phyloP scores from a whole-genome alignment of 148 eudicot species.

The Diospyros lotus region DNA sequence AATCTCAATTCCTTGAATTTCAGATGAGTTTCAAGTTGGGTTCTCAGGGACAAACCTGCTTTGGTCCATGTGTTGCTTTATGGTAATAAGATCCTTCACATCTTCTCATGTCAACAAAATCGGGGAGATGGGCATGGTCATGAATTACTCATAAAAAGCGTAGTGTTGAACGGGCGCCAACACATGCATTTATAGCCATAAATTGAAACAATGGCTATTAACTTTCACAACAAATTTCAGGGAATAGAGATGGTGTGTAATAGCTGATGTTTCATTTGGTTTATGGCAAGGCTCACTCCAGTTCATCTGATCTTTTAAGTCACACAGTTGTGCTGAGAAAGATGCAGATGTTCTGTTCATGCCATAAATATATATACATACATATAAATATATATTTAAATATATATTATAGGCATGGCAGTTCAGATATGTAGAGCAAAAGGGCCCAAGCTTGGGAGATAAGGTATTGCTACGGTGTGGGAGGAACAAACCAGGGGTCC shows the following conservation, averaged over 20 bases:
- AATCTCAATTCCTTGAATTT: too few relatives aligned
- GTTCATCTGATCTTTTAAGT: too few relatives aligned
- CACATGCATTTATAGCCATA: slow-evolving; percentile 9
- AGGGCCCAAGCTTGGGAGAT: not conserved
- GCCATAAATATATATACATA: too few relatives aligned
- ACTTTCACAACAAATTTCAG: not conserved
- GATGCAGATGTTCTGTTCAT: too few relatives aligned
- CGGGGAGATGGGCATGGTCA: slow-evolving; percentile 11
- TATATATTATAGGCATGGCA: too few relatives aligned
- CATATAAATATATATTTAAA: too few relatives aligned
- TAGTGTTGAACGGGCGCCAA: slow-evolving; percentile 2
- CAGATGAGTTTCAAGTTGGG: not conserved
- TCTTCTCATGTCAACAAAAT: slow-evolving; percentile 9
- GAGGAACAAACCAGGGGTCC: slow-evolving; percentile 23
- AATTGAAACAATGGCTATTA: slow-evolving; percentile 1
- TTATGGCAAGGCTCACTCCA: too few relatives aligned
- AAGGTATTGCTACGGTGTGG: slow-evolving; percentile 19
- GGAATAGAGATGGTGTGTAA: not conserved
- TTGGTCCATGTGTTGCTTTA: slow-evolving; percentile 16
- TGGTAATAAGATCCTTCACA: slow-evolving; percentile 16
- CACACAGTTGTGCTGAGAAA: too few relatives aligned
- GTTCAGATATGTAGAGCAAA: too few relatives aligned
- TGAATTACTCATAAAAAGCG: not conserved
- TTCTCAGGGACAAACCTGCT: slow-evolving; percentile 1
- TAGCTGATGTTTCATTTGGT: too few relatives aligned